These are phyloP conservation scores for Colletotrichum viniferum DNA, from an alignment of 2,329 filamentous ascomycete species.

Conservation along the genomic window DNA sequence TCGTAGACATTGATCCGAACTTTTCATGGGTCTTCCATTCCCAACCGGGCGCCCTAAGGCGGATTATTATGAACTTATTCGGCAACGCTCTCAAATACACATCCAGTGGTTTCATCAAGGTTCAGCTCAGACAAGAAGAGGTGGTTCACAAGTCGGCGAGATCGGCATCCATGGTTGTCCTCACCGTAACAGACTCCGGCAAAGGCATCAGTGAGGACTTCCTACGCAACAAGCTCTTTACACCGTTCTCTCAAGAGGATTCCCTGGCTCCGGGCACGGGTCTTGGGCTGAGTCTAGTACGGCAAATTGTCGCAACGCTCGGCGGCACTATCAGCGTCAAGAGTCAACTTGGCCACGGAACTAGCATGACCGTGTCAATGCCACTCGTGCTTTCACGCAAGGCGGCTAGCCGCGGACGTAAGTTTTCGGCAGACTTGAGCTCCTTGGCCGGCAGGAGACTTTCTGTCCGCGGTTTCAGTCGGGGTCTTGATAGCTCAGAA, in stretches of 20 bases:
- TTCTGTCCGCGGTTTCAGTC: slow-evolving; percentile 14
- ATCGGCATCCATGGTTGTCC: slow-evolving; percentile 26
- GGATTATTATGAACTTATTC: slow-evolving; percentile 60
- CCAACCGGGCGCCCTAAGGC: slow-evolving; percentile 53
- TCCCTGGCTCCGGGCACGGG: slow-evolving; percentile 61
- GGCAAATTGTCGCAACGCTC: slow-evolving; percentile 58
- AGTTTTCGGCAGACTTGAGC: slow-evolving; percentile 15
- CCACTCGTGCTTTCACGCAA: slow-evolving; percentile 33
- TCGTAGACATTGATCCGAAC: slow-evolving; percentile 53
- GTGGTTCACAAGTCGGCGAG: slow-evolving; percentile 21
- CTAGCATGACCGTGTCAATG: slow-evolving; percentile 52
- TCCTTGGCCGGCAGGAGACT: not conserved
- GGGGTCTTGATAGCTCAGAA: slow-evolving; percentile 25
- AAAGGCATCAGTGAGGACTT: slow-evolving; percentile 66
- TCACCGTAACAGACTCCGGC: slow-evolving; percentile 65
- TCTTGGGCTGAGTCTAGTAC: slow-evolving; percentile 65
- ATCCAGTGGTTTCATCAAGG: slow-evolving; percentile 44
- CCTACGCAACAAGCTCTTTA: slow-evolving; percentile 60
- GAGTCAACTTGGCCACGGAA: slow-evolving; percentile 55
- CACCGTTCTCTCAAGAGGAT: slow-evolving; percentile 66
- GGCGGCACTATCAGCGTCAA: slow-evolving; percentile 61
- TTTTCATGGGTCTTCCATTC: slow-evolving; percentile 56
- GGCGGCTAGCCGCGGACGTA: not conserved
- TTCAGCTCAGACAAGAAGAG: slow-evolving; percentile 32
- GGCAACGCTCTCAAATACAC: slow-evolving; percentile 61